Base-by-base conservation (phyloP, 2,329 filamentous ascomycete genomes). In the Hansfordia pulvinata region DNA sequence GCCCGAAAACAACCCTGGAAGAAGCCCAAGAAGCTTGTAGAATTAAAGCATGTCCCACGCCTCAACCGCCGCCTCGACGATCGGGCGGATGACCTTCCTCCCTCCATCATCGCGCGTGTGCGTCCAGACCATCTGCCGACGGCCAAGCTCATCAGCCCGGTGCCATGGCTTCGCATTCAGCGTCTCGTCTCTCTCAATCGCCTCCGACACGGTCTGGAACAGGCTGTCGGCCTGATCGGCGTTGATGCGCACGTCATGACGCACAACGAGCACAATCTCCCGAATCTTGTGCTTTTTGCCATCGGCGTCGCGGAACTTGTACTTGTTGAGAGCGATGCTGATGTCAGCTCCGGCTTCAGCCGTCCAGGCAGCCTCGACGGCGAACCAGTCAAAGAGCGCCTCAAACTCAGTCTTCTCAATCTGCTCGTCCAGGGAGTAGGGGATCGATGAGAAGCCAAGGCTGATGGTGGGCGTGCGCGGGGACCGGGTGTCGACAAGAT, bases 371-470 rank as follows among this genome's bases (percentile, higher is more conserved):
- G 58, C 56, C 26, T 62, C 54, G 16, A 60, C 43, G 3, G 56
- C 56, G 30, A 61, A 62, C 57, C 57, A 62, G 36, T 61, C 49
- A 25, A 62, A 62, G 5, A 61, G 48, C 34, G 57, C 56, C 23
- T 48, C 43, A 30, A 58, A 62, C 16, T 59, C 56, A 0, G 57
- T 62, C 36, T 54, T 57, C 8, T 44, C 34, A 28, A 60, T 58
- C 31, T 60, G 56, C 25, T 56, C 47, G 17, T 60, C 56, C 39
- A 61, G 44, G 2, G 53, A 57, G 43, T 52, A 60, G 0, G 58
- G 57, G 22, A 62, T 52, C 1, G 54, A 58, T 0, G 56, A 52
- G 32, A 60, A 60, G 10, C 58, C 58, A 0, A 62, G 50, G 35
- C 47, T 56, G 26, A 62, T 54, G 4, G 56, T 59, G 0, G 57